Percentiles rank a stretch among this genome's conserved stretches.
phyloP scores from a whole-genome alignment of 306 rosid species.

The Quercus bicolor region DNA sequence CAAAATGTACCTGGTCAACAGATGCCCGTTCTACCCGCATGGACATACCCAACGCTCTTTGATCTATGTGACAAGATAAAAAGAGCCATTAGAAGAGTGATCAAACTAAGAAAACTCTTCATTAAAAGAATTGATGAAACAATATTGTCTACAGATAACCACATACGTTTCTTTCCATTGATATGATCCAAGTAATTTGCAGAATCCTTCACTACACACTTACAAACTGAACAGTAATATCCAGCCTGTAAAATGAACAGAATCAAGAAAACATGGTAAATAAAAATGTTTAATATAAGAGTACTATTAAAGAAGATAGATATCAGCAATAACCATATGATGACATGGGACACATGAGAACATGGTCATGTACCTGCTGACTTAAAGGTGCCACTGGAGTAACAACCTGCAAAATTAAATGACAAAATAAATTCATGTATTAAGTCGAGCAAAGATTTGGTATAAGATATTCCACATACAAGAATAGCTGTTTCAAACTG shows the following conservation, averaged over 20 bases:
- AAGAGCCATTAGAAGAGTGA: slow-evolving; percentile 16
- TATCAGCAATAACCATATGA: background rate
- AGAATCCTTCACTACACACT: slow-evolving; percentile 96
- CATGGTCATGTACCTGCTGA: slow-evolving; percentile 69
- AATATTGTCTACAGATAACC: slow-evolving; percentile 5
- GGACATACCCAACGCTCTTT: slow-evolving; percentile 99
- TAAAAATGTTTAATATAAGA: background rate
- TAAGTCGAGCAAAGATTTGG: background rate
- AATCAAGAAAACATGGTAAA: slow-evolving; percentile 10
- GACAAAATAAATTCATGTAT: background rate
- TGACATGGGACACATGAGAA: slow-evolving; percentile 9
- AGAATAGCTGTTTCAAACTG: background rate
- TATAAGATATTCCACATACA: background rate
- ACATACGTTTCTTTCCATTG: slow-evolving; percentile 98
- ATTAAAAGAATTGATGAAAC: background rate
- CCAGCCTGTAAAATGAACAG: slow-evolving; percentile 68
- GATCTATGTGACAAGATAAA: slow-evolving; percentile 47
- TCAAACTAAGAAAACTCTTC: background rate
- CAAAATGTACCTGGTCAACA: slow-evolving; percentile 64
- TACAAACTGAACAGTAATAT: slow-evolving; percentile 89
- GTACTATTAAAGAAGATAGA: background rate
- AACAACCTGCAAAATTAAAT: slow-evolving; percentile 69
- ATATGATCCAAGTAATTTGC: slow-evolving; percentile 98
- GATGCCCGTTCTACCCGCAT: slow-evolving; percentile 97
- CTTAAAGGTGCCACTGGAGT: slow-evolving; percentile 97